Conservation (phyloP, 805 yeast genomes). For the Millerozyma miso region DNA sequence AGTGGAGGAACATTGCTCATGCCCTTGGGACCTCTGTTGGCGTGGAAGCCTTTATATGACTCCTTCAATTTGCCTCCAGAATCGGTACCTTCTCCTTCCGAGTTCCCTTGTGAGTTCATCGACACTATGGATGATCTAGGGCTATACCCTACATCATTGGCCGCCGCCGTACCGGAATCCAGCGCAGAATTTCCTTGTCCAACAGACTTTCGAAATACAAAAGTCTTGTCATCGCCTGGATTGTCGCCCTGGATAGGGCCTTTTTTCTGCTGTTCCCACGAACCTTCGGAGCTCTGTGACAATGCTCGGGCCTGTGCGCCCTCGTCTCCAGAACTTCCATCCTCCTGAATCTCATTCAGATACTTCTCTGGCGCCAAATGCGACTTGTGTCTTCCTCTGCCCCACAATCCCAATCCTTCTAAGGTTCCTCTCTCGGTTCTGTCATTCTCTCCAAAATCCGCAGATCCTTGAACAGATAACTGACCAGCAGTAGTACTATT, state of each 20-base stretch:
- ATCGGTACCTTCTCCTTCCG: neutral
- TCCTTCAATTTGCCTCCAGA: constrained; percentile 10
- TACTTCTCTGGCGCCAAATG: neutral
- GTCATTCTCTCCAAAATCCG: neutral
- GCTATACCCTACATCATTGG: constrained; percentile 7
- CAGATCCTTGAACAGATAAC: neutral
- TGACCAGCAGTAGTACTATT: constrained; percentile 4
- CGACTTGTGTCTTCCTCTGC: neutral
- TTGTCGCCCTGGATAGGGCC: constrained; percentile 1
- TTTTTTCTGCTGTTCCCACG: neutral
- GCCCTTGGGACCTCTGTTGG: constrained; percentile 23
- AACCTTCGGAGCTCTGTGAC: neutral
- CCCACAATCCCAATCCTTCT: neutral
- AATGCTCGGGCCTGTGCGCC: neutral
- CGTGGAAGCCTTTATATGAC: constrained; percentile 40
- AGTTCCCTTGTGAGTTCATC: neutral
- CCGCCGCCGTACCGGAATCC: neutral
- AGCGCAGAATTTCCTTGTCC: neutral
- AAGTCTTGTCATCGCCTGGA: neutral
- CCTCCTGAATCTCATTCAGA: constrained; percentile 1
- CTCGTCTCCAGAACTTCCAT: neutral
- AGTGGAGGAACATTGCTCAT: constrained; percentile 42
- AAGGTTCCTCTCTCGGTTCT: neutral
- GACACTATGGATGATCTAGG: constrained; percentile 22
- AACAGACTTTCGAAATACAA: neutral